These are phyloP conservation scores for Pilatotrama ljubarskyi DNA, from an alignment of 768 basidiomycete genomes.

Conservation along the genomic window DNA sequence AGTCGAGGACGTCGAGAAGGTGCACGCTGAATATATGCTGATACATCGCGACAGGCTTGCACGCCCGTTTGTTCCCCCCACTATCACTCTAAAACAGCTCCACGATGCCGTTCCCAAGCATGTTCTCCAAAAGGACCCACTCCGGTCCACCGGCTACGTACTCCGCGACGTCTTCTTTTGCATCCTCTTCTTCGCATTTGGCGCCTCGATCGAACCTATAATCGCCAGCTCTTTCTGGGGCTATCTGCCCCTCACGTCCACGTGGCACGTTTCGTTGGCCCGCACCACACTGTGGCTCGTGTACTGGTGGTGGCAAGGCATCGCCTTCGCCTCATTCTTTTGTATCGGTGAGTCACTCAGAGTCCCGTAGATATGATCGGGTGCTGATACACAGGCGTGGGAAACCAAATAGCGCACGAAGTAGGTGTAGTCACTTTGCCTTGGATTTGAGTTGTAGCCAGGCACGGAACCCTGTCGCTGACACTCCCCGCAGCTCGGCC, in stretches of 20 bases:
- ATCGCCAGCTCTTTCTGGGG: conserved; percentile 43
- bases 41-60: conserved; percentile 33
- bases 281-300: conserved; percentile 42
- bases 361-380: background rate
- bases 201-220: conserved; percentile 43
- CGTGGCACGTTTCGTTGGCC: conserved; percentile 34
- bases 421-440: conserved; percentile 18
- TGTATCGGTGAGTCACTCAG: conserved; percentile 42
- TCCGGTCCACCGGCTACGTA: conserved; percentile 44
- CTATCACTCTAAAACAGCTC: conserved; percentile 51
- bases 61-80: conserved; percentile 51
- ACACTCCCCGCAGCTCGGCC: conserved; percentile 28
- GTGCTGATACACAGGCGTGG: background rate
- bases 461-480: conserved; percentile 4
- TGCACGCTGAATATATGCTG: background rate
- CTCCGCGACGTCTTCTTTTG: conserved; percentile 46
- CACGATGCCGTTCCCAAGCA: conserved; percentile 58
- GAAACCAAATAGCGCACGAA: conserved; percentile 21
- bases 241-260: conserved; percentile 30
- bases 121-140: conserved; percentile 44
- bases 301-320: conserved; percentile 54
- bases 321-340: conserved; percentile 53
- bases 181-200: conserved; percentile 44
- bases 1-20: background rate
- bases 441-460: conserved; percentile 1